Conservation (phyloP, 768 basidiomycete genomes). For the Galerina sulciceps region DNA sequence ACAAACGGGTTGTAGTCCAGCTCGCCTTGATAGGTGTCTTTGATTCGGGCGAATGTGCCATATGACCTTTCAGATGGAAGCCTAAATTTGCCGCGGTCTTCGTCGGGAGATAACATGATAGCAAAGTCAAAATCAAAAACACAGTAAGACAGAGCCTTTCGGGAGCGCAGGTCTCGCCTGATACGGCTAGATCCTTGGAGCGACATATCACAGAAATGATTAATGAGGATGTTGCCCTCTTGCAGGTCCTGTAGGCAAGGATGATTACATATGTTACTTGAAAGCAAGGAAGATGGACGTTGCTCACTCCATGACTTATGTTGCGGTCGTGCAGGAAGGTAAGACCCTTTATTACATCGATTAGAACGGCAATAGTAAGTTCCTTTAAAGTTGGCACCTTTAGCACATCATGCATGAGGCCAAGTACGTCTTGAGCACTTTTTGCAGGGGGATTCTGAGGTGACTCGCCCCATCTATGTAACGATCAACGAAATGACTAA, state of each 20-base stretch:
- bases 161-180: slow-evolving; percentile 3
- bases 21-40: slow-evolving; percentile 25
- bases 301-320: slow-evolving; percentile 25
- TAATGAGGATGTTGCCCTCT: slow-evolving; percentile 21
- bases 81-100: slow-evolving; percentile 1
- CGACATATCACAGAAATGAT: slow-evolving; percentile 10
- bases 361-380: background rate
- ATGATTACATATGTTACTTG: background rate
- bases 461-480: slow-evolving; percentile 19
- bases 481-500: background rate
- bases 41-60: slow-evolving; percentile 6
- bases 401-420: slow-evolving; percentile 21
- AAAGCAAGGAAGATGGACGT: background rate
- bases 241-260: slow-evolving; percentile 9
- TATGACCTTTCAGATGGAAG: slow-evolving; percentile 16
- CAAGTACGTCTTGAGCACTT: slow-evolving; percentile 10
- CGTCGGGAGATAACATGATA: slow-evolving; percentile 18
- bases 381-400: slow-evolving; percentile 6
- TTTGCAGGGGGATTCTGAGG: background rate
- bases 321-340: slow-evolving; percentile 23
- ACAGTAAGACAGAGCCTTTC: slow-evolving; percentile 20
- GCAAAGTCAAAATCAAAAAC: slow-evolving; percentile 28
- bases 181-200: background rate
- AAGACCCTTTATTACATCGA: slow-evolving; percentile 13
- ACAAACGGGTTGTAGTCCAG: slow-evolving; percentile 32